Conservation (phyloP, 176 grass and related monocot genomes). For the Aegilops tauschii region DNA sequence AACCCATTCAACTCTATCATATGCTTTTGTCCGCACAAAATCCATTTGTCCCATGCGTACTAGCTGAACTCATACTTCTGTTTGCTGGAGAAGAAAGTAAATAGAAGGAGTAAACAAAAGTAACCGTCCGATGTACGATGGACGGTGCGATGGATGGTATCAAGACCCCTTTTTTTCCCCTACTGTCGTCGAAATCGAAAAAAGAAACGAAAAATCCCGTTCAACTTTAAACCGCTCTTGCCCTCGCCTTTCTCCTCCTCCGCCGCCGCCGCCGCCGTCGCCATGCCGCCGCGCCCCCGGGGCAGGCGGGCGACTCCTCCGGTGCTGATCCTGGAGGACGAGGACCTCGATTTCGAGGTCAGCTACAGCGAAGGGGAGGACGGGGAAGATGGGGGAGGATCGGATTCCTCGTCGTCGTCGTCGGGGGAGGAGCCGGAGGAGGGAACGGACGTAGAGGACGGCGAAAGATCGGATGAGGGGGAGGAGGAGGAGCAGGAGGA, state of each 20-base stretch:
- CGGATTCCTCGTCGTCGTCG: background rate
- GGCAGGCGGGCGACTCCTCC: background rate
- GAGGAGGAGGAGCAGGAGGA: background rate
- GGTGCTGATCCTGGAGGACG: background rate
- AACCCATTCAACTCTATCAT: too few relatives aligned
- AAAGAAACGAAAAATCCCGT: background rate
- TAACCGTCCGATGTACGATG: too few relatives aligned
- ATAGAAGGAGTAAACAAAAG: too few relatives aligned
- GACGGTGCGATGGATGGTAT: too few relatives aligned
- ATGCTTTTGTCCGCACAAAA: too few relatives aligned
- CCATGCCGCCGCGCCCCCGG: background rate
- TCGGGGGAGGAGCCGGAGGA: background rate
- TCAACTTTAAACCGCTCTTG: background rate
- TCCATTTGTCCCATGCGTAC: too few relatives aligned
- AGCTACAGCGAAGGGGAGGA: background rate
- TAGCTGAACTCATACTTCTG: too few relatives aligned
- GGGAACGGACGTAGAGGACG: background rate
- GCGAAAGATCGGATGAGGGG: background rate
- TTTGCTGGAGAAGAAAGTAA: too few relatives aligned
- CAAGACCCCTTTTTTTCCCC: too few relatives aligned
- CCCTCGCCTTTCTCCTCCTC: background rate
- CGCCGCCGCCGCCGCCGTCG: background rate
- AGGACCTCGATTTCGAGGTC: constrained; percentile 5
- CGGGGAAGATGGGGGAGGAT: constrained; percentile 3
- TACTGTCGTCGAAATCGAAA: background rate